Conservation (phyloP, 371 early-diverging fungal genomes). For the Funneliformis caledonium region DNA sequence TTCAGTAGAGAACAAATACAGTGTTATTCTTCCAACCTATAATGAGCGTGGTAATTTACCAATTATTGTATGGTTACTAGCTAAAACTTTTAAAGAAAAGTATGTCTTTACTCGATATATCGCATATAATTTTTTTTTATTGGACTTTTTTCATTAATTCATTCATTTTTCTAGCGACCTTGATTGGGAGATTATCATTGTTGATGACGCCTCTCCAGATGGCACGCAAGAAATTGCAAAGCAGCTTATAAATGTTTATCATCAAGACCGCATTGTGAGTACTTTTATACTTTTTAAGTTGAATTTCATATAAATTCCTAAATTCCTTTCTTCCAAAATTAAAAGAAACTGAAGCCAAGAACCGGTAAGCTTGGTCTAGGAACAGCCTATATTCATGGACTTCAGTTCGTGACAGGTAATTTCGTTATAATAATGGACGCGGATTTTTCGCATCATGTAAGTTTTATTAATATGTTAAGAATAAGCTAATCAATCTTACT, state of each 20-base stretch:
- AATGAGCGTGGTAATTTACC: conserved; percentile 98
- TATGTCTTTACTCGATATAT: conserved; percentile 43
- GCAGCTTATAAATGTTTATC: conserved; percentile 85
- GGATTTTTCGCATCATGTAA: conserved; percentile 96
- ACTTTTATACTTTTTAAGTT: background rate
- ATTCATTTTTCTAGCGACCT: conserved; percentile 52
- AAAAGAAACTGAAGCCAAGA: conserved; percentile 83
- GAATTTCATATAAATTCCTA: background rate
- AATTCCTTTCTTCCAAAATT: background rate
- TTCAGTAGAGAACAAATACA: background rate
- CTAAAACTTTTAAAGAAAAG: conserved; percentile 85
- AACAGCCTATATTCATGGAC: conserved; percentile 97
- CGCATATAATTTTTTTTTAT: background rate
- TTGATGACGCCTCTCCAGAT: conserved; percentile 99
- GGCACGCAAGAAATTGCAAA: conserved; percentile 95
- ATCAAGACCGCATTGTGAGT: conserved; percentile 85
- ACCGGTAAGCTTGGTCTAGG: conserved; percentile 97
- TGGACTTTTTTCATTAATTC: background rate
- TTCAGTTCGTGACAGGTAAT: conserved; percentile 92
- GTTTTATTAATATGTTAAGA: background rate
- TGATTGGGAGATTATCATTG: conserved; percentile 96
- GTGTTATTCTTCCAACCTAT: conserved; percentile 96
- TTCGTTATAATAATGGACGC: conserved; percentile 99
- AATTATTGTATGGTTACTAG: conserved; percentile 91
- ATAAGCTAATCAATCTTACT: background rate